Percentiles rank a stretch among this genome's conserved stretches.
These are phyloP conservation scores for Solanum infundibuliforme DNA, from an alignment of 257 asterid genomes.

Conservation along the genomic window DNA sequence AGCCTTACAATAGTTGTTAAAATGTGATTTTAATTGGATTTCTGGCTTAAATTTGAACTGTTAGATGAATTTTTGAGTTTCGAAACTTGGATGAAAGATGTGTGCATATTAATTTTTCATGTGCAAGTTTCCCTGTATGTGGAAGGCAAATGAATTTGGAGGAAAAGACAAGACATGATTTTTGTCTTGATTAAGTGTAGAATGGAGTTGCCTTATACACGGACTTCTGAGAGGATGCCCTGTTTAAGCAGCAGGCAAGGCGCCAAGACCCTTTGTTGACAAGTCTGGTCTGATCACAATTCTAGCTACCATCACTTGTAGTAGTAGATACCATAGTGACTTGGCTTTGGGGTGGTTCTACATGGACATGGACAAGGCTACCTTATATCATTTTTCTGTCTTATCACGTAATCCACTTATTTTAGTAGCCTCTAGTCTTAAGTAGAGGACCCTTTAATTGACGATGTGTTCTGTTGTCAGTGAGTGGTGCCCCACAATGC, in stretches of 20 bases:
- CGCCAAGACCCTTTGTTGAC: not conserved
- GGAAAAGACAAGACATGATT: not conserved
- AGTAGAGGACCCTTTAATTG: not conserved
- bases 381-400: not conserved
- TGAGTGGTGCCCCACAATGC: not conserved
- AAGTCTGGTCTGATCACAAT: not conserved
- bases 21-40: not conserved
- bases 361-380: not conserved
- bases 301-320: not conserved
- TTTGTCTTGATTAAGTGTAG: not conserved
- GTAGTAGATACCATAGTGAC: not conserved
- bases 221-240: not conserved
- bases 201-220: not conserved
- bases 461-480: not conserved
- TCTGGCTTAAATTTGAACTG: not conserved
- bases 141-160: not conserved
- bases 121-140: not conserved
- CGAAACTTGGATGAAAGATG: not conserved
- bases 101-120: not conserved
- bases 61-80: not conserved
- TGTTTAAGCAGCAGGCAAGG: not conserved
- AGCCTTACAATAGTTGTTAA: not conserved
- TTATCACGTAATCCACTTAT: not conserved
- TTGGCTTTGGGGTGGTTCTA: not conserved
- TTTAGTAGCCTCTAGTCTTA: not conserved